Conservation (phyloP, 169 alveolate genomes). For the Blepharisma undulans region DNA sequence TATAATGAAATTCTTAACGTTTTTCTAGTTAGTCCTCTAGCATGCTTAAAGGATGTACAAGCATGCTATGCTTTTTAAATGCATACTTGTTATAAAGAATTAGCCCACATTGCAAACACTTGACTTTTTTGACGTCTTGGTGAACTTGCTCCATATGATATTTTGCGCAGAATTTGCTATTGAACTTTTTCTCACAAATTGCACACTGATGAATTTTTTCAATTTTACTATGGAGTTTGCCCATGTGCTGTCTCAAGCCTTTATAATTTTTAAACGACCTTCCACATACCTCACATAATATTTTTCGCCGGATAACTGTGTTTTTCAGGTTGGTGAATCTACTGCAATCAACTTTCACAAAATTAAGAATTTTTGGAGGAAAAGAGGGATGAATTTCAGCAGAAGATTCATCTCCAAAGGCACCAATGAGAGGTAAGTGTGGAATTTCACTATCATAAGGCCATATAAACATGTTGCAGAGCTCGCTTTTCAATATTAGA, state of each 20-base stretch:
- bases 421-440: background rate
- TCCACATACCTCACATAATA: background rate
- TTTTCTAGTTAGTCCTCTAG: background rate
- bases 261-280: background rate
- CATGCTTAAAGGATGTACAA: background rate
- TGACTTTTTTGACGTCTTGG: background rate
- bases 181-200: background rate
- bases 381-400: background rate
- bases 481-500: background rate
- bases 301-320: background rate
- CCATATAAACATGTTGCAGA: background rate
- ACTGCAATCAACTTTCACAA: background rate
- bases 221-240: background rate
- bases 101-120: background rate
- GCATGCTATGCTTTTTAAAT: background rate
- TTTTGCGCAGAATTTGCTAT: background rate
- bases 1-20: background rate
- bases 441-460: background rate
- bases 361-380: background rate
- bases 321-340: background rate
- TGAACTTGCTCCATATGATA: conserved; percentile 10
- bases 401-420: background rate
- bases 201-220: background rate
- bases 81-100: background rate
- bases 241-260: background rate